Percentiles rank a stretch among this genome's conserved stretches.
Evolutionary conservation across 805 yeast genomes (phyloP).

Genomic region (Komagataella pseudopastoris): DNA sequence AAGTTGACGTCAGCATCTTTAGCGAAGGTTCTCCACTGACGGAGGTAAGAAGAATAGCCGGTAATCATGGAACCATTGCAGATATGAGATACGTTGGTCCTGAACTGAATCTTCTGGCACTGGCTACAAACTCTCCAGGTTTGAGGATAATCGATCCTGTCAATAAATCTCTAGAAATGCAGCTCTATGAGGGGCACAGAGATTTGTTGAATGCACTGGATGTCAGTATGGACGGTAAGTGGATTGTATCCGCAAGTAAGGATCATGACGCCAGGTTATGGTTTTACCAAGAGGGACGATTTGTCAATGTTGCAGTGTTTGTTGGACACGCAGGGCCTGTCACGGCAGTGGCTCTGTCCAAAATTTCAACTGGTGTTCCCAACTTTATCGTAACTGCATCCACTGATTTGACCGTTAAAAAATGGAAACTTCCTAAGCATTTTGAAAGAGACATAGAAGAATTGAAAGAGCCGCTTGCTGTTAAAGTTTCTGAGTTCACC

Average conservation of each 20-base stretch:
- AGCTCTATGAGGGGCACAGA: slow-evolving; percentile 64
- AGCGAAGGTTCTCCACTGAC: slow-evolving; percentile 22
- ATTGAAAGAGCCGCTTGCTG: slow-evolving; percentile 13
- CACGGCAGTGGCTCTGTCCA: slow-evolving; percentile 68
- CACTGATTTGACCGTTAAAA: slow-evolving; percentile 72
- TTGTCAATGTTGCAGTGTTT: slow-evolving; percentile 44
- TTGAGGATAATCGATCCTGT: slow-evolving; percentile 58
- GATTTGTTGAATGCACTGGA: slow-evolving; percentile 79
- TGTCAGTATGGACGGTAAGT: slow-evolving; percentile 62
- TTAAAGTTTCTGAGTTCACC: slow-evolving; percentile 68
- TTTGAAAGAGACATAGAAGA: slow-evolving; percentile 7
- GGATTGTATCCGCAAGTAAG: slow-evolving; percentile 90
- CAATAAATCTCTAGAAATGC: slow-evolving; percentile 44
- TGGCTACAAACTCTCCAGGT: slow-evolving; percentile 91
- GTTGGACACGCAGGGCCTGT: slow-evolving; percentile 83
- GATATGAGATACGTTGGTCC: slow-evolving; percentile 76
- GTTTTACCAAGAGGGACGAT: slow-evolving; percentile 38
- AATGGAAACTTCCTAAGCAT: slow-evolving; percentile 58
- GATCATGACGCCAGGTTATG: slow-evolving; percentile 80
- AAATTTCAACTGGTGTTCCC: slow-evolving; percentile 37
- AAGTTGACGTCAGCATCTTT: slow-evolving; percentile 21
- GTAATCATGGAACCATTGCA: slow-evolving; percentile 92
- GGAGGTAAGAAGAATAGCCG: slow-evolving; percentile 51
- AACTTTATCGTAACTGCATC: slow-evolving; percentile 71
- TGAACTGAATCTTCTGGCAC: slow-evolving; percentile 40